Base-by-base conservation (phyloP, 257 asterid species). In the Asclepias syriaca region DNA sequence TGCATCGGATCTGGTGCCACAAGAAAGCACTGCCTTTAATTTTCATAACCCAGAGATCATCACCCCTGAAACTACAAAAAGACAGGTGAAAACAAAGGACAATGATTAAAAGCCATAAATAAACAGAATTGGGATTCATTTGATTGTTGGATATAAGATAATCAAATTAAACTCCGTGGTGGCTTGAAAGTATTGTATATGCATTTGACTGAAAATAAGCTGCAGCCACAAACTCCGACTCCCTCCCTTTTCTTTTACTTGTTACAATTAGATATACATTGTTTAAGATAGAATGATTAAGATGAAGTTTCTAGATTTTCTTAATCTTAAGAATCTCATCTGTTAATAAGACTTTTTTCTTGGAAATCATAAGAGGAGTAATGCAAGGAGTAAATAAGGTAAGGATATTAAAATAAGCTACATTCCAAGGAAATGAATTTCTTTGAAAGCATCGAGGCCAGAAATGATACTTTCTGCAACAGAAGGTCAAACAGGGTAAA, bases 1-100 rank as follows among this genome's bases (percentile, higher is more conserved):
- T 94, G 87, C 98, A 94, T 57, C 99, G 94, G 80, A 94, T 83
- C 87, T 94, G 99, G 85, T 94, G 99, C 99, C 99, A 94, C 82
- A 94, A 90, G 90, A 94, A 94, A 85, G 98, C 99, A 73, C 95
- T 91, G 68, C 98, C 99, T 85, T 78, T 82, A 75, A 94, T 84
- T 79, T 86, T 86, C 79, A 94, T 75, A 15, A 84, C 89, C 93
- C 96, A 91, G 63, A 91, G 93, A 76, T 85, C 89, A 75, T 89
- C 93, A 65, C 80, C 87, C 50, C 74, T 86, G 76, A 77, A 86
- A 83, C 98, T 93, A 80, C 69, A 76, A 46, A 73, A 72, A 66
- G 9, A 19, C 24, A 63, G 66, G 69, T 58, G 76, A 54, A 72
- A 69, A 64, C 68, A 65, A 78, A 59, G 70, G 72, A 27, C 75